Conservation (phyloP, 1,284 basidiomycete species). For the Tetrapyrgos nigripes region DNA sequence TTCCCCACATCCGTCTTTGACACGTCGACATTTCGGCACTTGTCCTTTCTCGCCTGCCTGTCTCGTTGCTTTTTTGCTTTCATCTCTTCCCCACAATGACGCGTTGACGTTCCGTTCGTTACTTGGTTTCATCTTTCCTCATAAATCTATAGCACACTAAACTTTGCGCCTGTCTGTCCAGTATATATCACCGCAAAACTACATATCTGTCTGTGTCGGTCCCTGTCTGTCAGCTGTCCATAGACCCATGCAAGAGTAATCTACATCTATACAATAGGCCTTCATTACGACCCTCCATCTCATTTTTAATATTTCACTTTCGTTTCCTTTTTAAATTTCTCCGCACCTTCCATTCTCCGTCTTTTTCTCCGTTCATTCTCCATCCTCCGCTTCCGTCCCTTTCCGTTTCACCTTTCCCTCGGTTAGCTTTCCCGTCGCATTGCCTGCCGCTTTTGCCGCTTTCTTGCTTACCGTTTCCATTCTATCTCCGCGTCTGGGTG, state of each 20-base stretch:
- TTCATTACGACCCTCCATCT: no score
- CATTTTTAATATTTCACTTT: not conserved
- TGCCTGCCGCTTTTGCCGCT: not conserved
- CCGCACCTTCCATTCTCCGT: not conserved
- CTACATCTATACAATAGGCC: no score
- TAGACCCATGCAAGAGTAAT: no score
- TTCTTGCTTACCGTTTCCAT: not conserved
- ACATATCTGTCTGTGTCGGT: no score
- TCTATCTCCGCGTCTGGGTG: no score
- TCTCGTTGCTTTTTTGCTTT: no score
- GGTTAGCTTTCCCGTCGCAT: not conserved
- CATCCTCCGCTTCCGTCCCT: not conserved
- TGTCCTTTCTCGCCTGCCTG: no score
- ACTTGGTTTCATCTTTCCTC: not conserved
- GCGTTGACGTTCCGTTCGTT: no score
- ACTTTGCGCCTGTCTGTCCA: not conserved
- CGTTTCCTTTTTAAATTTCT: not conserved
- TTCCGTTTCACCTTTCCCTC: not conserved
- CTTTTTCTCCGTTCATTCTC: constrained; percentile 5
- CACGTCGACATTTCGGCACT: no score
- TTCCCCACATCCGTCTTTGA: no score
- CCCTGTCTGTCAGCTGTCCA: not conserved
- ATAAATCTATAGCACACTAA: not conserved
- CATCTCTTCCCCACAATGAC: no score
- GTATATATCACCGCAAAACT: not conserved